phyloP scores from a whole-genome alignment of 208 protist species.

The Blastocrithidia nonstop region DNA sequence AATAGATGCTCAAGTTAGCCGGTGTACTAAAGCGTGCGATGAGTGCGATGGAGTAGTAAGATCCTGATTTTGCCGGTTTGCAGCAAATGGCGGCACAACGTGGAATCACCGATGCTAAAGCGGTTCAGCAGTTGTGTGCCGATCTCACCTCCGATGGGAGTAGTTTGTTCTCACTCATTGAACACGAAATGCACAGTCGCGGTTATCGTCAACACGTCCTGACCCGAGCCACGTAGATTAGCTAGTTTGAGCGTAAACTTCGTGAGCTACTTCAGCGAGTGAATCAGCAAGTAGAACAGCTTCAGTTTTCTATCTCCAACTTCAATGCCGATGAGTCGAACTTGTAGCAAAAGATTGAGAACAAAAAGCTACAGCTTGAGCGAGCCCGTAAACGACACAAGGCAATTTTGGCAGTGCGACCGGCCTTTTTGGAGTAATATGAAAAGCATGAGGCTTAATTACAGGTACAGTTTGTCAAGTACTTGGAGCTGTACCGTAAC shows the following conservation, averaged over 20 bases:
- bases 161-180: slow-evolving; percentile 79
- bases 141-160: slow-evolving; percentile 82
- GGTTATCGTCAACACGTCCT: slow-evolving; percentile 66
- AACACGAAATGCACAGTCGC: slow-evolving; percentile 53
- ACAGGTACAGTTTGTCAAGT: slow-evolving; percentile 83
- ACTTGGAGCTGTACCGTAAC: slow-evolving; percentile 90
- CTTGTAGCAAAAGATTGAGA: slow-evolving; percentile 91
- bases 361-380: slow-evolving; percentile 89
- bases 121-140: slow-evolving; percentile 77
- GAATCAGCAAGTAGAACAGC: slow-evolving; percentile 62
- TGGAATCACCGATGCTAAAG: slow-evolving; percentile 69
- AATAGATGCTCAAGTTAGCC: slow-evolving; percentile 92
- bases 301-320: slow-evolving; percentile 72
- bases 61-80: slow-evolving; percentile 52
- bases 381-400: slow-evolving; percentile 83
- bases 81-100: slow-evolving; percentile 80
- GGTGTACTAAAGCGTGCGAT: slow-evolving; percentile 81
- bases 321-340: slow-evolving; percentile 83
- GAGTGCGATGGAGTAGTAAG: slow-evolving; percentile 52
- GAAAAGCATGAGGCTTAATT: slow-evolving; percentile 85
- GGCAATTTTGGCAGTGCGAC: slow-evolving; percentile 80
- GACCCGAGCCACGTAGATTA: slow-evolving; percentile 73
- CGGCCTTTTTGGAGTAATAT: slow-evolving; percentile 89
- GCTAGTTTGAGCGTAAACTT: slow-evolving; percentile 83
- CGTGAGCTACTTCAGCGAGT: slow-evolving; percentile 57